Percentiles rank a stretch among this genome's conserved stretches.
Conservation (phyloP, 2,329 filamentous ascomycete genomes). For the Rhinocladiella mackenziei region DNA sequence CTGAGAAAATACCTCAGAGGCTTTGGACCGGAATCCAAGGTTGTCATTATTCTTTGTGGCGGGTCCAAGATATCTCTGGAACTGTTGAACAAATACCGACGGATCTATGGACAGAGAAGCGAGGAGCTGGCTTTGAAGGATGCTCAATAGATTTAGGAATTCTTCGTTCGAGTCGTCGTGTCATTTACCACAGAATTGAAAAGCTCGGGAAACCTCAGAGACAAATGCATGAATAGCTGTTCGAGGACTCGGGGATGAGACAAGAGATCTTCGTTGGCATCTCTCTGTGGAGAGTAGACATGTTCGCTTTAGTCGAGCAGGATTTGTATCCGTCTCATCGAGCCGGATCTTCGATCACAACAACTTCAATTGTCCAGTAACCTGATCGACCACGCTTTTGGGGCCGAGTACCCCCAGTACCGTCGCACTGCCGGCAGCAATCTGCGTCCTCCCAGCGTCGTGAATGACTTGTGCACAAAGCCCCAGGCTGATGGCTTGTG, state of each 20-base stretch:
- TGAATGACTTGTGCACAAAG: slow-evolving; percentile 85
- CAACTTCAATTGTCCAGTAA: slow-evolving; percentile 81
- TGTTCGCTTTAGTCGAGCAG: too few species aligned
- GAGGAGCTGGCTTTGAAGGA: slow-evolving; percentile 16
- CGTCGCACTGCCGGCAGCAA: slow-evolving; percentile 85
- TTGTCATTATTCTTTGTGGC: slow-evolving; percentile 84
- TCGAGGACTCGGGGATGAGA: too few species aligned
- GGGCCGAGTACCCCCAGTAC: slow-evolving; percentile 82
- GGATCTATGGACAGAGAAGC: slow-evolving; percentile 12
- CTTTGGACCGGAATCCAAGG: slow-evolving; percentile 52
- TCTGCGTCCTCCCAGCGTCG: slow-evolving; percentile 96
- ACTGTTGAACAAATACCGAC: slow-evolving; percentile 43
- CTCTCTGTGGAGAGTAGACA: too few species aligned
- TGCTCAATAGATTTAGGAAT: background rate
- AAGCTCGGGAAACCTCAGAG: too few species aligned
- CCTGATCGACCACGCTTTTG: slow-evolving; percentile 77
- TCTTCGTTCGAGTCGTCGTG: too few species aligned
- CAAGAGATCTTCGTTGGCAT: too few species aligned
- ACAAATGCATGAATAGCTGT: too few species aligned
- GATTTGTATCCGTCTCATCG: background rate
- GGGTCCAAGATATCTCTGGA: slow-evolving; percentile 64
- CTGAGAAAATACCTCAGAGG: slow-evolving; percentile 21
- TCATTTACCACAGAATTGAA: too few species aligned
- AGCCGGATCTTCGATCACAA: slow-evolving; percentile 50
- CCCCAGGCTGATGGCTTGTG: slow-evolving; percentile 75